These are phyloP conservation scores for Petunia secreta DNA, from an alignment of 257 asterid species.

Conservation along the genomic window DNA sequence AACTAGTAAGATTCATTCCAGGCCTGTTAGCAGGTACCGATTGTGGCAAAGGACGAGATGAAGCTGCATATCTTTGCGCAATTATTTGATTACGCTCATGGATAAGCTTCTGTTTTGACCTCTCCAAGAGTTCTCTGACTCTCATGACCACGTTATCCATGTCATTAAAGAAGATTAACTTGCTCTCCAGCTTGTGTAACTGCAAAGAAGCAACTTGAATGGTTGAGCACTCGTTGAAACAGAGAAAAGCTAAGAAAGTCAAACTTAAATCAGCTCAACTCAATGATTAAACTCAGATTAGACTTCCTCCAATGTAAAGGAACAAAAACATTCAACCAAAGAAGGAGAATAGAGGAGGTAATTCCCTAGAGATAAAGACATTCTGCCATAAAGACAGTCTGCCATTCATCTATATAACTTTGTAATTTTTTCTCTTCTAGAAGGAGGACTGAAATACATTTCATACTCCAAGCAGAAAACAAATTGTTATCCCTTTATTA, in stretches of 20 bases:
- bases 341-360: constrained; percentile 11
- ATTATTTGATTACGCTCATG: constrained; percentile 90
- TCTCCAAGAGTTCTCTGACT: constrained; percentile 82
- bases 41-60: constrained; percentile 64
- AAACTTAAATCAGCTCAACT: neutral
- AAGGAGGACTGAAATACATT: neutral
- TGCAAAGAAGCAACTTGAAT: constrained; percentile 42
- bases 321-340: constrained; percentile 3
- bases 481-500: neutral
- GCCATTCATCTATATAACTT: neutral
- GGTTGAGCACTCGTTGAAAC: constrained; percentile 1
- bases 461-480: neutral
- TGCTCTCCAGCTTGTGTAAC: constrained; percentile 90
- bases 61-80: constrained; percentile 62
- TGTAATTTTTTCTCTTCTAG: neutral
- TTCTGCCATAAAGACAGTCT: neutral
- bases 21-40: constrained; percentile 59
- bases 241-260: neutral
- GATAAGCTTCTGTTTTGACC: constrained; percentile 88
- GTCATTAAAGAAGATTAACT: constrained; percentile 78
- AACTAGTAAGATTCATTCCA: constrained; percentile 48
- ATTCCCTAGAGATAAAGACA: constrained; percentile 9
- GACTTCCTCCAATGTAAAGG: constrained; percentile 15
- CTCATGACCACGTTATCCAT: constrained; percentile 77
- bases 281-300: constrained; percentile 12